Base-by-base conservation (phyloP, 2,329 filamentous ascomycete species). In the Fusarium chlamydosporum region DNA sequence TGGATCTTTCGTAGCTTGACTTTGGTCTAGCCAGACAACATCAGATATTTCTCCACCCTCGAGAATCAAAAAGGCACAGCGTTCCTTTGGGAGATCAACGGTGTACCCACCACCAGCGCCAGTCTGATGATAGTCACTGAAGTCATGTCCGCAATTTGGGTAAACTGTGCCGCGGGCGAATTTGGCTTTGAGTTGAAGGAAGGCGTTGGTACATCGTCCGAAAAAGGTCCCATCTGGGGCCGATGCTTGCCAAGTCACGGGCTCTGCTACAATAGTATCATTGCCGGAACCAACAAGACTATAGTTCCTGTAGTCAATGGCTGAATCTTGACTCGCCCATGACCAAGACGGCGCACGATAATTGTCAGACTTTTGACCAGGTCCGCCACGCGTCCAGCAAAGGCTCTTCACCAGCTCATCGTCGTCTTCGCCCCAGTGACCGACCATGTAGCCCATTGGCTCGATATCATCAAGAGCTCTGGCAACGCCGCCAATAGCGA, bases 321-420 rank as follows among this genome's bases (percentile, higher is more conserved):
- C 12, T 4, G 54, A 59, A 7, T 61, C 26, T 7, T 61, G 57
- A 20, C 57, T 61, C 3, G 57, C 57, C 57, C 57, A 61, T 6
- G 57, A 61, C 57, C 43, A 61, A 4, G 57, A 61, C 4, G 57
- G 43, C 0, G 57, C 54, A 2, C 54, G 57, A 42, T 59, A 61
- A 1, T 51, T 42, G 11, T 3, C 2, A 4, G 54, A 33, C 16
- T 61, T 59, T 4, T 31, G 57, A 0, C 58, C 56, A 1, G 56
- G 23, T 0, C 58, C 43, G 1, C 27, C 40, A 1, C 56, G 45
- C 13, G 16, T 40, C 58, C 45, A 61, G 16, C 56, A 61, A 0
- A 61, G 12, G 12, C 58, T 54, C 34, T 34, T 61, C 1, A 54
- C 38, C 6, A 61, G 40, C 8, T 41, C 58, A 1, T 54, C 26